Evolutionary conservation across 2,329 filamentous ascomycete species (phyloP).

Genomic region (Claviceps sp.): DNA sequence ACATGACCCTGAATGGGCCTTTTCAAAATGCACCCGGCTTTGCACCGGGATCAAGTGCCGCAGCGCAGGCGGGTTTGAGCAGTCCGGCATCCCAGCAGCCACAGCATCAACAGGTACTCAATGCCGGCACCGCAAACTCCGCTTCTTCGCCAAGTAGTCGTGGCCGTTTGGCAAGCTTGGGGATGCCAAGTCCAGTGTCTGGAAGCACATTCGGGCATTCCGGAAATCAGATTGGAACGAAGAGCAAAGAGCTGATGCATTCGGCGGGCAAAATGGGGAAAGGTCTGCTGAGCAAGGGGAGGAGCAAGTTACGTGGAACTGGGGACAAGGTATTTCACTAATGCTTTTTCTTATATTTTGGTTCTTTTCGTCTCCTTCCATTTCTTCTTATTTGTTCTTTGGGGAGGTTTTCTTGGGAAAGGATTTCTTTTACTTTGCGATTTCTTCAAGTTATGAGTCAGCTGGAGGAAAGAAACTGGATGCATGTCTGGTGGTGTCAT

Average conservation of each 20-base stretch:
- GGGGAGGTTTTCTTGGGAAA: conserved; percentile 2
- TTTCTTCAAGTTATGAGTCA: not conserved
- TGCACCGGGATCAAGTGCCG: conserved; percentile 8
- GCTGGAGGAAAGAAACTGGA: not conserved
- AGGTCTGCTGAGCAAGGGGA: conserved; percentile 81
- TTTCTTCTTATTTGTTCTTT: not conserved
- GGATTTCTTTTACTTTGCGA: no score
- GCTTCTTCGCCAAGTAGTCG: conserved; percentile 19
- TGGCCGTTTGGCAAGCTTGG: conserved; percentile 20
- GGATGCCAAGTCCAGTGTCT: conserved; percentile 26
- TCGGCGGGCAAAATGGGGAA: conserved; percentile 82
- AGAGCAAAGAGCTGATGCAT: conserved; percentile 80
- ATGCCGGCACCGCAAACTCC: conserved; percentile 23
- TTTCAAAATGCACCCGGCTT: conserved; percentile 14
- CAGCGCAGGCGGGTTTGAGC: conserved; percentile 13
- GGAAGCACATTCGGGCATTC: conserved; percentile 38
- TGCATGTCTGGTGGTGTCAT: not conserved
- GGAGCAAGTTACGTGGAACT: conserved; percentile 61
- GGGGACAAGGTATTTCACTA: conserved; percentile 83
- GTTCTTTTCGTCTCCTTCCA: conserved; percentile 5
- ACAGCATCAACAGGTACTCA: conserved; percentile 43
- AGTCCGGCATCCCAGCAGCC: conserved; percentile 26
- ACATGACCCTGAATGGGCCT: conserved; percentile 12
- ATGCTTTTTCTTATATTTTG: conserved; percentile 24
- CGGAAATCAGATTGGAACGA: conserved; percentile 56